Conservation (phyloP, 805 yeast genomes). For the Yarrowia divulgata region DNA sequence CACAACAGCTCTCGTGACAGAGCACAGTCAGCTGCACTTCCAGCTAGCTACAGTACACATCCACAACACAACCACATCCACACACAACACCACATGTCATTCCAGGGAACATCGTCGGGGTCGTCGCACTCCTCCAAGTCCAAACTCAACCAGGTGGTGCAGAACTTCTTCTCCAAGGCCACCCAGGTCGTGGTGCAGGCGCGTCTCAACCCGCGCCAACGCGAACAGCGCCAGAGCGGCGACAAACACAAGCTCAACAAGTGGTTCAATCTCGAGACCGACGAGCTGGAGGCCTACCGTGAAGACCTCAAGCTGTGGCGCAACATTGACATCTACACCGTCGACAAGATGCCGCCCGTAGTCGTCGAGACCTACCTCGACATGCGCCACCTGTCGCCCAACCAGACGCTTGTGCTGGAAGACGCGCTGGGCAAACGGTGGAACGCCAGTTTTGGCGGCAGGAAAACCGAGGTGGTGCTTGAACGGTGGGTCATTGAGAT, state of each 20-base stretch:
- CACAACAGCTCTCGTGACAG: too few species aligned
- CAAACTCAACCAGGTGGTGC: slow-evolving; percentile 47
- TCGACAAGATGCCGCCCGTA: slow-evolving; percentile 69
- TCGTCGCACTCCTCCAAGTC: slow-evolving; percentile 35
- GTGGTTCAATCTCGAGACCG: slow-evolving; percentile 54
- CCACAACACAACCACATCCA: background rate
- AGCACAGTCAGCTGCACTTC: too few species aligned
- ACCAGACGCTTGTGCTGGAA: slow-evolving; percentile 64
- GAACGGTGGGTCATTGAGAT: slow-evolving; percentile 90
- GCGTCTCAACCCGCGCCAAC: slow-evolving; percentile 45
- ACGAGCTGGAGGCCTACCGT: slow-evolving; percentile 52
- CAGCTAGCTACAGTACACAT: background rate
- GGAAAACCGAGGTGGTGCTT: slow-evolving; percentile 83
- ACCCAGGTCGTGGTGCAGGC: slow-evolving; percentile 51
- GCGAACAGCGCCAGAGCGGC: slow-evolving; percentile 41
- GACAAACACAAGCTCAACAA: slow-evolving; percentile 45
- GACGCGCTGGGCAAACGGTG: slow-evolving; percentile 59
- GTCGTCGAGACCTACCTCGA: slow-evolving; percentile 85
- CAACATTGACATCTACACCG: slow-evolving; percentile 45
- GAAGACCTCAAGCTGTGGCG: slow-evolving; percentile 75
- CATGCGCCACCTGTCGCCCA: slow-evolving; percentile 61
- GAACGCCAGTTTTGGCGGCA: slow-evolving; percentile 65
- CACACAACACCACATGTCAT: background rate
- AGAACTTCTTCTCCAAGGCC: slow-evolving; percentile 54
- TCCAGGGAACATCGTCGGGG: slow-evolving; percentile 27